A percentile compares a stretch with the other conserved stretches of the same genome.
phyloP scores from a whole-genome alignment of 257 asterid species.

The Salvia splendens region DNA sequence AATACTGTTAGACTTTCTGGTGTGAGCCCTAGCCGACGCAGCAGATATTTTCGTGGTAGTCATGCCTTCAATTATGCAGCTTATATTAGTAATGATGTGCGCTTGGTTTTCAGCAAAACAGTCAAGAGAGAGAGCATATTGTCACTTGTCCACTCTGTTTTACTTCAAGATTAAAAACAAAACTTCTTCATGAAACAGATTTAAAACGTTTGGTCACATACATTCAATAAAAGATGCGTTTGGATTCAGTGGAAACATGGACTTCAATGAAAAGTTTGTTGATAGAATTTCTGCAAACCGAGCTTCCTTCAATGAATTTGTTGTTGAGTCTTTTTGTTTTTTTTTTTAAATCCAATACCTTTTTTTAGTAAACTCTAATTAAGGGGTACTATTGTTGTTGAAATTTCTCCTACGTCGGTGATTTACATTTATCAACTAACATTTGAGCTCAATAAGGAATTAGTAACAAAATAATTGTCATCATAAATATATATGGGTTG shows the following conservation, averaged over 20 bases:
- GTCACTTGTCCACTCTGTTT: neutral
- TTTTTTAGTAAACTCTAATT: too few relatives aligned
- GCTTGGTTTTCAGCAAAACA: neutral
- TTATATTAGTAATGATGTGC: neutral
- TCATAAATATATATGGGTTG: too few relatives aligned
- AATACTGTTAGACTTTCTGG: slow-evolving; percentile 38
- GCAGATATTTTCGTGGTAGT: slow-evolving; percentile 41
- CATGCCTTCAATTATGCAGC: slow-evolving; percentile 30
- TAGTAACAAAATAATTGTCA: too few relatives aligned
- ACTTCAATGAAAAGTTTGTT: too few relatives aligned
- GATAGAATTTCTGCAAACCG: too few relatives aligned
- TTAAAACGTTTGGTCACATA: neutral
- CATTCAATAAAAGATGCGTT: neutral
- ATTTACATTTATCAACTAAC: too few relatives aligned
- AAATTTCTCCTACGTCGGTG: too few relatives aligned
- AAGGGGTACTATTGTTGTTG: too few relatives aligned
- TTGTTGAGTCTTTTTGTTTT: too few relatives aligned
- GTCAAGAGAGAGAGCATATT: neutral
- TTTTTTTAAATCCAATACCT: too few relatives aligned
- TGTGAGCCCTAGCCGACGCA: slow-evolving; percentile 51
- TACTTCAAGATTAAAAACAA: neutral
- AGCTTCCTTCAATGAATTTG: too few relatives aligned
- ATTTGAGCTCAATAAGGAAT: too few relatives aligned
- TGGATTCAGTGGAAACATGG: neutral
- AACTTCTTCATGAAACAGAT: neutral